Conservation (phyloP, 2,329 filamentous ascomycete genomes). For the Arthrinium puccinioides region DNA sequence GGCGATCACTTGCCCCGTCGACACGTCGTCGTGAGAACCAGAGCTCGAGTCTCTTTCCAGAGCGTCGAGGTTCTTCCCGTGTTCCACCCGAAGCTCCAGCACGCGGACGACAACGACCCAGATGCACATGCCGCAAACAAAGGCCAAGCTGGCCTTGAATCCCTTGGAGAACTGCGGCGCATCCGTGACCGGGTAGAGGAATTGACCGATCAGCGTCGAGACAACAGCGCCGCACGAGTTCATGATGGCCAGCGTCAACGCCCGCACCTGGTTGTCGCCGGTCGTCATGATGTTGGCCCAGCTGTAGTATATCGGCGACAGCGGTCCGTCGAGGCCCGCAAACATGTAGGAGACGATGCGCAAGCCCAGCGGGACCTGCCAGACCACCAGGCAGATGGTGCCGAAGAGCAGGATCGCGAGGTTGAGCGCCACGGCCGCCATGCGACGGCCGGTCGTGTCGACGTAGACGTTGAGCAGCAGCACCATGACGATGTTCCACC, state of each 20-base stretch:
- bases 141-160: slow-evolving; percentile 20
- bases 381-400: slow-evolving; percentile 21
- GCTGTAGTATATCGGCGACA: slow-evolving; percentile 25
- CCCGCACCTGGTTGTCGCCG: slow-evolving; percentile 25
- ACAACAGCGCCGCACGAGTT: slow-evolving; percentile 24
- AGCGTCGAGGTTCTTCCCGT: no score
- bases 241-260: slow-evolving; percentile 26
- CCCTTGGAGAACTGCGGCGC: slow-evolving; percentile 21
- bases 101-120: slow-evolving; percentile 14
- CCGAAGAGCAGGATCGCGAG: slow-evolving; percentile 21
- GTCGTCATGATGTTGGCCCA: slow-evolving; percentile 27
- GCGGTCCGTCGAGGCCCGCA: slow-evolving; percentile 25
- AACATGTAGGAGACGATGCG: slow-evolving; percentile 26
- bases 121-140: slow-evolving; percentile 15
- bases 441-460: slow-evolving; percentile 23
- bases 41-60: no score
- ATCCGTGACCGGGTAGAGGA: slow-evolving; percentile 23
- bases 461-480: slow-evolving; percentile 18
- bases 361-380: slow-evolving; percentile 24
- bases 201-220: slow-evolving; percentile 23
- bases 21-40: no score
- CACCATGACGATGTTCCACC: slow-evolving; percentile 20
- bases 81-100: slow-evolving; percentile 9
- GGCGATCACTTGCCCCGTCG: no score
- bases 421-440: slow-evolving; percentile 23